Evolutionary conservation across 495 filamentous ascomycete species (phyloP), one percentile per base, ranked within the genome.

Genomic region (Eremomyces bilateralis): DNA sequence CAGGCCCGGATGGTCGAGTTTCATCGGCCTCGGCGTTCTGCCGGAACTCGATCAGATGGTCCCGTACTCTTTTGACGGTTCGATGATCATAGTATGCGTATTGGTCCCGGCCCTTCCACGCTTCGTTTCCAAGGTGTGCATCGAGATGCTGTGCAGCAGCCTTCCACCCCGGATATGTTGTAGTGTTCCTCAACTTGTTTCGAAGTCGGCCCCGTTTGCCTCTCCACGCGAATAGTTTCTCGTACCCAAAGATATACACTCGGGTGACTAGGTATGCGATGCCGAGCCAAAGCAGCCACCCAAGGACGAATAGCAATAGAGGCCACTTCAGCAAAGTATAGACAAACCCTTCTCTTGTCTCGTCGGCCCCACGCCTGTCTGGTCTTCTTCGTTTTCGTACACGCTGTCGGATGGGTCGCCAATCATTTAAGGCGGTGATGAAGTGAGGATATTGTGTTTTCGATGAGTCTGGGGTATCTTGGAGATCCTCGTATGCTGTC

Each of bases 81-180:
- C 71, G 66, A 38, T 70, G 69, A 52, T 95, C 82, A 48, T 97
- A 97, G 56, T 94, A 95, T 11, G 83, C 88, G 57, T 83, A 95
- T 36, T 79, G 81, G 41, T 92, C 81, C 15, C 63, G 61, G 44
- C 75, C 63, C 53, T 84, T 94, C 90, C 90, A 97, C 37, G 58
- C 48, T 40, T 79, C 71, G 41, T 82, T 85, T 1, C 82, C 80
- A 24, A 95, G 61, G 50, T 80, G 76, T 5, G 54, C 56, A 58
- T 97, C 88, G 53, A 95, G 61, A 40, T 75, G 64, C 44, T 72
- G 67, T 5, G 90, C 84, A 2, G 71, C 73, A 12, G 53, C 47
- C 21, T 80, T 64, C 88, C 88, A 97, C 42, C 88, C 80, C 21
- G 59, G 51, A 52, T 95, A 95, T 39, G 57, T 74, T 4, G 56